These are phyloP conservation scores for Calocybe gambosa DNA, from an alignment of 1,284 basidiomycete species.

Conservation along the genomic window DNA sequence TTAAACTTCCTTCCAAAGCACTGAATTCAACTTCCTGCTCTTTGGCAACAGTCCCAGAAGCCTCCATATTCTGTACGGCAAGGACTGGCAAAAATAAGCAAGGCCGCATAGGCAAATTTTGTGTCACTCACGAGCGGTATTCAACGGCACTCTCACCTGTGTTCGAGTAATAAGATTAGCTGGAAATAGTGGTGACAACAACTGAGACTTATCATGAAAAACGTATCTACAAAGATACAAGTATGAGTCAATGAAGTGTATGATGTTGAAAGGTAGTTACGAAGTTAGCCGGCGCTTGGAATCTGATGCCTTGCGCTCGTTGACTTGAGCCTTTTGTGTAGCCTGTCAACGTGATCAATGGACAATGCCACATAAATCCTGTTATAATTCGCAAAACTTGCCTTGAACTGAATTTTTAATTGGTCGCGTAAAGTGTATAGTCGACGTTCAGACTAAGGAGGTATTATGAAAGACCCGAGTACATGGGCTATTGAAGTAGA, in stretches of 20 bases:
- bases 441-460: conserved; percentile 35
- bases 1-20: conserved; percentile 75
- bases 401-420: conserved; percentile 67
- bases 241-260: conserved; percentile 7
- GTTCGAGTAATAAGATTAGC: conserved; percentile 17
- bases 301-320: conserved; percentile 75
- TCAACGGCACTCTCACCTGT: conserved; percentile 87
- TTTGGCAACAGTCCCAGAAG: conserved; percentile 55
- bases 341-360: conserved; percentile 32
- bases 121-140: conserved; percentile 68
- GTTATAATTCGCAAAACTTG: conserved; percentile 6
- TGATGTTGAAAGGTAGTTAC: conserved; percentile 29
- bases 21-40: conserved; percentile 75
- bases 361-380: not conserved
- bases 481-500: not conserved
- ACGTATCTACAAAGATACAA: conserved; percentile 48
- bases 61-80: conserved; percentile 87
- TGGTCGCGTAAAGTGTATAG: conserved; percentile 40
- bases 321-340: conserved; percentile 80
- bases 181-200: conserved; percentile 9
- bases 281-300: conserved; percentile 79
- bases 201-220: conserved; percentile 56
- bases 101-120: not conserved
- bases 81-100: conserved; percentile 42
- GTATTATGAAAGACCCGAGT: not conserved